Evolutionary conservation across 345 rosid species (phyloP).

Genomic region (Dovyalis caffra): DNA sequence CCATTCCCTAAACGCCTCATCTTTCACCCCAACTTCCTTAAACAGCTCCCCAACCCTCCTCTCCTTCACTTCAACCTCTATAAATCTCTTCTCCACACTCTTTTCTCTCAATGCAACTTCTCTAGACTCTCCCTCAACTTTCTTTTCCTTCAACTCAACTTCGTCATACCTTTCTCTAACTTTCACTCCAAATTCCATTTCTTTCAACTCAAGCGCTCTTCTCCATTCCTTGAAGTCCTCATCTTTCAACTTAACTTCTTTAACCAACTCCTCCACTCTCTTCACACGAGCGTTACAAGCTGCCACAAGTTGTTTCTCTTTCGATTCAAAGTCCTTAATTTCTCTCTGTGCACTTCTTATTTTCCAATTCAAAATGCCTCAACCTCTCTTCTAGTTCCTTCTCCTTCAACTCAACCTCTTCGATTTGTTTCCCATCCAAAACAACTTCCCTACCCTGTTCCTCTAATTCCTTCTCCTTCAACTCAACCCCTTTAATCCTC

Average conservation of each 20-base stretch:
- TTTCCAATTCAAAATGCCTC: background rate
- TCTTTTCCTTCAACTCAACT: slow-evolving; percentile 23
- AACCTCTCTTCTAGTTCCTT: background rate
- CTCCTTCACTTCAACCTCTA: slow-evolving; percentile 18
- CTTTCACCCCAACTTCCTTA: slow-evolving; percentile 12
- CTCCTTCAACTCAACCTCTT: slow-evolving; percentile 10
- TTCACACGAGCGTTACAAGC: background rate
- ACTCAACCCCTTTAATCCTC: slow-evolving; percentile 11
- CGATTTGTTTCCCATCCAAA: no score
- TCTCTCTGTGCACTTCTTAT: slow-evolving; percentile 3
- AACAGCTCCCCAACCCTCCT: slow-evolving; percentile 13
- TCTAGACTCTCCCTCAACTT: no score
- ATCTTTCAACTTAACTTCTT: background rate
- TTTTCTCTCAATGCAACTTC: slow-evolving; percentile 1
- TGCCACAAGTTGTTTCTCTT: background rate
- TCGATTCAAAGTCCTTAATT: background rate
- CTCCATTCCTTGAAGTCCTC: background rate
- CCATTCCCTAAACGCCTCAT: slow-evolving; percentile 8
- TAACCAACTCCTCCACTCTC: background rate
- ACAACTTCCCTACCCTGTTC: background rate
- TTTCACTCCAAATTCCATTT: no score
- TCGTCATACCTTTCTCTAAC: slow-evolving; percentile 7
- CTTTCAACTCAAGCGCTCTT: background rate
- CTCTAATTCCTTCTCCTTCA: slow-evolving; percentile 1
- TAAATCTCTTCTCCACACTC: background rate